Base-by-base conservation (phyloP, 257 asterid species). In the Solanum virginianum region DNA sequence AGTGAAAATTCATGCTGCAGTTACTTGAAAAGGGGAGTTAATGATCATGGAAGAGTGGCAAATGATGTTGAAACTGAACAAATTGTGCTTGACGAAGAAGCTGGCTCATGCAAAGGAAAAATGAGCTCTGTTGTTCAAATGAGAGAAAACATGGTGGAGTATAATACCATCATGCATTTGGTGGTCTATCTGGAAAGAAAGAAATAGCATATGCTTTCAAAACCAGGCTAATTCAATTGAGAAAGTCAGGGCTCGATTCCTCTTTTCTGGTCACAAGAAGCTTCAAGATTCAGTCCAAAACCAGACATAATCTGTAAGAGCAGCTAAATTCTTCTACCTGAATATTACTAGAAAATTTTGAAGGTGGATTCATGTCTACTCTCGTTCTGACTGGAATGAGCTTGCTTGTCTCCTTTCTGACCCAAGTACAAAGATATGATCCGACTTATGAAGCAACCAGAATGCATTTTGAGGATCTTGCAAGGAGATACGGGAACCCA, bases 191-290 rank as follows among this genome's bases (percentile, higher is more conserved):
- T n/a, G n/a, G n/a, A n/a, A n/a, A n/a, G n/a, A n/a, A n/a, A n/a
- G n/a, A n/a, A n/a, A n/a, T n/a, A n/a, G n/a, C n/a, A n/a, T n/a
- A n/a, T n/a, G n/a, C n/a, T n/a, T n/a, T n/a, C n/a, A n/a, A n/a
- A n/a, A n/a, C n/a, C n/a, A n/a, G n/a, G n/a, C n/a, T n/a, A n/a
- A n/a, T n/a, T n/a, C n/a, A n/a, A n/a, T n/a, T n/a, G n/a, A n/a
- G n/a, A n/a, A n/a, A n/a, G n/a, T n/a, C n/a, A n/a, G 95, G 99
- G 99, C 88, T 97, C 99, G 84, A 97, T 97, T 88, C 99, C 99
- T 63, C 98, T 97, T 87, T 97, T 97, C 90, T 97, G 99, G 99
- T 97, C 99, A 12, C 99, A 97, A 90, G 98, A 97, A 91, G 98
- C 98, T 86, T 95, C 99, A 84, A 94, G 98, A 92, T 97, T 97